Conservation (phyloP, 2,329 filamentous ascomycete species). For the Leptographium wingfieldii region DNA sequence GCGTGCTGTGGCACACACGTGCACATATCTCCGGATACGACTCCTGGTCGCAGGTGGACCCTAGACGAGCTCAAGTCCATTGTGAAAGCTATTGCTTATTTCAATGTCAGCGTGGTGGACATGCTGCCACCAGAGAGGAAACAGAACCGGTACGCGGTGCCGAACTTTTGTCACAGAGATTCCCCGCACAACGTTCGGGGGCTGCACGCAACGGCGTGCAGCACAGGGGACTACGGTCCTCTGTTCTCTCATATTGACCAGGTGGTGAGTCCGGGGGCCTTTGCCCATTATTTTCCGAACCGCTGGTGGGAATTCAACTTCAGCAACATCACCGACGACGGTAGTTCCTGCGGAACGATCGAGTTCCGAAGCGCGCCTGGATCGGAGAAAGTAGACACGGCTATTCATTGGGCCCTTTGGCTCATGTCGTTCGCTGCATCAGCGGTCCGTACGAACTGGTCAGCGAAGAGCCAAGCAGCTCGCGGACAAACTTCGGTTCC, state of each 20-base stretch:
- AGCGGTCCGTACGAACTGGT: not conserved
- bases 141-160: not conserved
- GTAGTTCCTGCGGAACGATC: not conserved
- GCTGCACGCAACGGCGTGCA: not conserved
- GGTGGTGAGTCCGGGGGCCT: not conserved
- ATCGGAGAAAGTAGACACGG: not conserved
- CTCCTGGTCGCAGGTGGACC: not conserved
- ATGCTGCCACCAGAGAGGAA: not conserved
- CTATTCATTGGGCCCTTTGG: not conserved
- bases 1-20: not conserved
- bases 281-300: not conserved
- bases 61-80: not conserved
- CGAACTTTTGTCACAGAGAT: too few species aligned
- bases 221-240: not conserved
- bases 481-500: too few species aligned
- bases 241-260: not conserved
- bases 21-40: not conserved
- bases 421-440: not conserved
- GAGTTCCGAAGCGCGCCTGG: not conserved
- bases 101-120: not conserved
- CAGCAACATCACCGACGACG: not conserved
- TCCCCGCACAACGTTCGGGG: not conserved
- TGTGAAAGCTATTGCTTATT: not conserved
- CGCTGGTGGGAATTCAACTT: not conserved
- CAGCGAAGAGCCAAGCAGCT: not conserved